Evolutionary conservation across 2,329 filamentous ascomycete genomes (phyloP), one percentile per base, ranked within the genome.

Genomic region (Trichoderma lentiforme): DNA sequence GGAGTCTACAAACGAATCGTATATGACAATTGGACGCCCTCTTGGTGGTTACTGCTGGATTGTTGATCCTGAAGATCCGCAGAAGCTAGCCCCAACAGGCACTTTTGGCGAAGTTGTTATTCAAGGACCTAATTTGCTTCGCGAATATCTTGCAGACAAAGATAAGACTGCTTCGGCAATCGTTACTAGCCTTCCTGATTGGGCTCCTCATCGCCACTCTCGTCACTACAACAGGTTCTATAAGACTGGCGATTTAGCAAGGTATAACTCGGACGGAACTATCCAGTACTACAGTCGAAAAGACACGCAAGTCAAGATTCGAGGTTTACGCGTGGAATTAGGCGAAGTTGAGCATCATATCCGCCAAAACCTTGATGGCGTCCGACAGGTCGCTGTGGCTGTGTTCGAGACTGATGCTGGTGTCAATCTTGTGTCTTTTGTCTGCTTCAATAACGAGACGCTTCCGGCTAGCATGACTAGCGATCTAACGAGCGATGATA

Each of bases 11-110:
- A 30, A 71, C 12, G 71, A 72, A 26, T 72, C 71, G 3, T 67
- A 61, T 11, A 30, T 71, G 51, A 72, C 71, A 24, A 64, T 72
- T 30, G 71, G 71, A 12, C 66, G 28, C 6, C 67, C 71, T 3
- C 28, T 72, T 9, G 71, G 71, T 24, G 71, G 71, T 6, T 53
- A 63, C 67, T 72, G 71, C 51, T 72, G 71, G 71, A 70, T 72
- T 43, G 71, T 72, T n/a, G 71, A 72, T 11, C 51, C 71, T 6
- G 53, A 72, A 18, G 24, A 72, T 57, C 34, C 60, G 11, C 58
- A 70, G 4, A 63, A 53, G 7, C 6, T 72, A 18, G 67, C 67
- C 24, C 71, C 71, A 3, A 72, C 24, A 8, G 71, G 71, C 5
- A 64, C 57, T 21, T 43, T 71, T 43, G 71, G 71, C 8, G 71